Evolutionary conservation across 2,329 filamentous ascomycete genomes (phyloP).

Genomic region (Ramularia endophylla): DNA sequence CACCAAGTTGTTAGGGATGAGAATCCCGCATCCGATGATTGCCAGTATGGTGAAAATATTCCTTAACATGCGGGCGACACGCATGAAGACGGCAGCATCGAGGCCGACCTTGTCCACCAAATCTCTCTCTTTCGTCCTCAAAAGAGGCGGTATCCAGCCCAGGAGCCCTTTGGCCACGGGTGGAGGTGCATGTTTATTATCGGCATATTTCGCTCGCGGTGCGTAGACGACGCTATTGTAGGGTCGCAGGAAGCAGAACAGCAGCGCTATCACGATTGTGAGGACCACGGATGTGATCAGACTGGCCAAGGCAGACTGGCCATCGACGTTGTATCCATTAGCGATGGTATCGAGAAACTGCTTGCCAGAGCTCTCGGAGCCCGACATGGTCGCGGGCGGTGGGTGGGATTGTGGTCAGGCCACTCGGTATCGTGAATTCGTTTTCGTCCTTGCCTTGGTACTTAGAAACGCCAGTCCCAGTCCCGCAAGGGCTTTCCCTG

Average conservation of each 20-base stretch:
- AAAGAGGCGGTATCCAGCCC: conserved; percentile 75
- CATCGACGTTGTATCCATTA: conserved; percentile 10
- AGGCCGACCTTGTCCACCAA: conserved; percentile 79
- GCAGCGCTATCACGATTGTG: conserved; percentile 64
- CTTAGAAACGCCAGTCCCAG: neutral
- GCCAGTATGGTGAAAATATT: conserved; percentile 76
- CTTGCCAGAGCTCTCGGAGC: neutral
- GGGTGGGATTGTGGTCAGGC: neutral
- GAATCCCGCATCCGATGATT: conserved; percentile 65
- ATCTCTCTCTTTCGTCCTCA: conserved; percentile 69
- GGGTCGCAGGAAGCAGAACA: conserved; percentile 85
- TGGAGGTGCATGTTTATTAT: conserved; percentile 83
- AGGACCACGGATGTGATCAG: conserved; percentile 73
- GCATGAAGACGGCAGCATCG: conserved; percentile 85
- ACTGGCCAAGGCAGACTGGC: conserved; percentile 67
- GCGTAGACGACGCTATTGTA: conserved; percentile 92
- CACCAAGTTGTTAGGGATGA: conserved; percentile 68
- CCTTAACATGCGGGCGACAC: conserved; percentile 83
- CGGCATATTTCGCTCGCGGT: conserved; percentile 86
- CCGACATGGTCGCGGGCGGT: neutral
- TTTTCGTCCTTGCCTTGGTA: no score
- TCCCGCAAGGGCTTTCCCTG: neutral
- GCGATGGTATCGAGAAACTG: conserved; percentile 6
- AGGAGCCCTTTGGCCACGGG: conserved; percentile 80
- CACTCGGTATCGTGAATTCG: neutral